A percentile compares a stretch with the other conserved stretches of the same genome.
Conservation (phyloP, 805 yeast species). For the Pichia eremophila region DNA sequence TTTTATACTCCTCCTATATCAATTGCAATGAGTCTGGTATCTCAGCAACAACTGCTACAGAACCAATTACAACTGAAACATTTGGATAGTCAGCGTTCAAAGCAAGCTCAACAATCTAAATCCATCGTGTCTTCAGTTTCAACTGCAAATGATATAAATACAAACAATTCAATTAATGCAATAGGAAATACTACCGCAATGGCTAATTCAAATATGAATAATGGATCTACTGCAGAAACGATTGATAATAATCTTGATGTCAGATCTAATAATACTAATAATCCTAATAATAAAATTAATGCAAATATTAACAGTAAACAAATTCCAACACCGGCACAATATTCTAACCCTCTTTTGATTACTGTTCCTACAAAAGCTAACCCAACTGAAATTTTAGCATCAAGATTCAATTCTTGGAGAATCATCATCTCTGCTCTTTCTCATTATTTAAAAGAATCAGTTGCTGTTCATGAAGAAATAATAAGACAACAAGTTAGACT, state of each 20-base stretch:
- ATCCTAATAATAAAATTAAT: not conserved
- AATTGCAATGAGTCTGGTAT: conserved; percentile 24
- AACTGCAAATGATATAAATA: conserved; percentile 17
- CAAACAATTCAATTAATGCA: conserved; percentile 13
- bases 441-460: conserved; percentile 68
- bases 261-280: conserved; percentile 12
- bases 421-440: conserved; percentile 65
- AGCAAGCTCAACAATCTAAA: conserved; percentile 34
- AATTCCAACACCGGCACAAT: conserved; percentile 10
- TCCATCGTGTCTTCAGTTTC: conserved; percentile 22
- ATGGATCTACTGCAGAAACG: conserved; percentile 6
- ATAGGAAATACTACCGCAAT: conserved; percentile 31
- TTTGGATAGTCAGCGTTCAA: conserved; percentile 34
- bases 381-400: conserved; percentile 83
- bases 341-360: conserved; percentile 39
- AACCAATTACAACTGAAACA: conserved; percentile 38
- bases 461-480: conserved; percentile 80
- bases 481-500: conserved; percentile 74
- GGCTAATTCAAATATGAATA: conserved; percentile 21
- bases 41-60: conserved; percentile 37
- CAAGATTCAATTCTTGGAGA: conserved; percentile 82
- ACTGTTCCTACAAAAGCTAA: conserved; percentile 50
- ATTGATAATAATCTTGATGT: no score
- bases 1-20: no score
- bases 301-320: not conserved